These are phyloP conservation scores for Paecilomyces formosus DNA, from an alignment of 2,329 filamentous ascomycete species.

Conservation along the genomic window DNA sequence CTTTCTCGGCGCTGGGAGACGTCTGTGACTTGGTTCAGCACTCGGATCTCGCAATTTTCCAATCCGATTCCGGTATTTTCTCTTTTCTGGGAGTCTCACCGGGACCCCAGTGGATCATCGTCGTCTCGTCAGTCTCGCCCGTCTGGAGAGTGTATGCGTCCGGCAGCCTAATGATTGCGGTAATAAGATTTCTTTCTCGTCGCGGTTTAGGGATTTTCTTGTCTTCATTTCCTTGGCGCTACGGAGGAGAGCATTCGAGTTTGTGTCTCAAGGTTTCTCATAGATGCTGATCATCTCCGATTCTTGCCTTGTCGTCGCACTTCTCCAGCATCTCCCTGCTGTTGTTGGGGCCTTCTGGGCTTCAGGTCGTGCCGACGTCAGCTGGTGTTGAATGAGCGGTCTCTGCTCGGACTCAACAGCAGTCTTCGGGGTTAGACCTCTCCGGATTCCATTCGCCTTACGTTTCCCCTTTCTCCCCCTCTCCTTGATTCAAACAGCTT, in stretches of 20 bases:
- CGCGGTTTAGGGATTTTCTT: constrained; percentile 22
- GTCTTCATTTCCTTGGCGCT: constrained; percentile 28
- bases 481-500: not conserved
- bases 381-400: not conserved
- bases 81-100: not conserved
- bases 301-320: constrained; percentile 3
- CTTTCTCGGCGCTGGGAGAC: not conserved
- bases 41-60: not conserved
- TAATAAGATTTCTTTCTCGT: constrained; percentile 25
- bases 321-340: not conserved
- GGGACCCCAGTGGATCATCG: constrained; percentile 6
- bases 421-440: not conserved
- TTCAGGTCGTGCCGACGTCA: not conserved
- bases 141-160: constrained; percentile 16
- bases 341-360: not conserved
- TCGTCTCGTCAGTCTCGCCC: constrained; percentile 8
- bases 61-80: not conserved
- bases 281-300: constrained; percentile 1
- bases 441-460: not conserved
- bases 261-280: constrained; percentile 19
- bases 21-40: not conserved
- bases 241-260: constrained; percentile 22
- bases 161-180: constrained; percentile 24
- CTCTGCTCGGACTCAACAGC: not conserved
- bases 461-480: not conserved